These are phyloP conservation scores for Lasiodiplodia citricola DNA, from an alignment of 2,329 filamentous ascomycete genomes.

Conservation along the genomic window DNA sequence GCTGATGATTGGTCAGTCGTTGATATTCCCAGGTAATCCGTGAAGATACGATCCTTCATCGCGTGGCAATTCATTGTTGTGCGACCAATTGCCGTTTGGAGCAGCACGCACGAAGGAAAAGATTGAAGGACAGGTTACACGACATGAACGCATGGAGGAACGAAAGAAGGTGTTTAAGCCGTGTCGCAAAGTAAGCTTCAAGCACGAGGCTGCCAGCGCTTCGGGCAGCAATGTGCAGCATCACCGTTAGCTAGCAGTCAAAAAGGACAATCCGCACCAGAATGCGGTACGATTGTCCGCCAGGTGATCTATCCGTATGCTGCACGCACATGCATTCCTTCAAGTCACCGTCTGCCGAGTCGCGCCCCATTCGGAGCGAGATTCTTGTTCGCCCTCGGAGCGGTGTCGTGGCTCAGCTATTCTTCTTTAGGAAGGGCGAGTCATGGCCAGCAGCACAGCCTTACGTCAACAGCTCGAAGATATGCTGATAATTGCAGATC, in stretches of 20 bases:
- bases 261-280: not conserved
- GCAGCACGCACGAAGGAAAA: not conserved
- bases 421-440: constrained; percentile 7
- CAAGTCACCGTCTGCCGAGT: constrained; percentile 6
- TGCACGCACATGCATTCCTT: constrained; percentile 13
- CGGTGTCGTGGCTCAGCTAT: constrained; percentile 7
- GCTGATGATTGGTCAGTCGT: not conserved
- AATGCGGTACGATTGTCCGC: not conserved
- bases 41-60: not conserved
- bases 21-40: not conserved
- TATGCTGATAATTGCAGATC: constrained; percentile 20
- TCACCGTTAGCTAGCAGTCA: not conserved
- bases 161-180: constrained; percentile 19
- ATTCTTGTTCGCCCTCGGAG: constrained; percentile 8
- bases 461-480: constrained; percentile 9
- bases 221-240: constrained; percentile 8
- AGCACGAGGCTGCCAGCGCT: not conserved
- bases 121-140: constrained; percentile 12
- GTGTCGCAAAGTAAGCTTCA: not conserved
- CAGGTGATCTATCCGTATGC: constrained; percentile 10
- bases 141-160: constrained; percentile 12
- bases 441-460: not conserved
- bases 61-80: constrained; percentile 3
- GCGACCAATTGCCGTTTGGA: constrained; percentile 2
- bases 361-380: constrained; percentile 8